Conservation (phyloP, 2,329 filamentous ascomycete species). For the Albophoma yamanashiensis region DNA sequence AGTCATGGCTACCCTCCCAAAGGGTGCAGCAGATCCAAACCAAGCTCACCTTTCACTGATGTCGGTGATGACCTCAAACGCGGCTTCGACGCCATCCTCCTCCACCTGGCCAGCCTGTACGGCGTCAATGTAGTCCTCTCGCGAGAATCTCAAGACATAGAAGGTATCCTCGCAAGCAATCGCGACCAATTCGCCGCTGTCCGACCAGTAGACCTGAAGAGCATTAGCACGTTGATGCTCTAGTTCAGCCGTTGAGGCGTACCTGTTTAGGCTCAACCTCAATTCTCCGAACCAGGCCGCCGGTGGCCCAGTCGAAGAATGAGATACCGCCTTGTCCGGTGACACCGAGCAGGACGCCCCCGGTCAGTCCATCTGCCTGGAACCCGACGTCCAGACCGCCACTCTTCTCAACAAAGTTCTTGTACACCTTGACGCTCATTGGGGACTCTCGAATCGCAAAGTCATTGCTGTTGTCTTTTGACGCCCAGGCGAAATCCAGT, state of each 20-base stretch:
- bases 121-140: slow-evolving; percentile 78
- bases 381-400: slow-evolving; percentile 90
- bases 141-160: slow-evolving; percentile 85
- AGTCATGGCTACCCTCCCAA: slow-evolving; percentile 5
- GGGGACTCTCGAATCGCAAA: slow-evolving; percentile 93
- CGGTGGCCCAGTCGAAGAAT: slow-evolving; percentile 92
- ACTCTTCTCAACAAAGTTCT: slow-evolving; percentile 89
- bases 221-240: slow-evolving; percentile 1
- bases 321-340: slow-evolving; percentile 91
- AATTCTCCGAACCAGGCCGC: slow-evolving; percentile 81
- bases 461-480: slow-evolving; percentile 96
- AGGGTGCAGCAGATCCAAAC: neutral
- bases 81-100: slow-evolving; percentile 84
- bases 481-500: slow-evolving; percentile 92
- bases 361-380: slow-evolving; percentile 82
- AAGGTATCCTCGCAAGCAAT: slow-evolving; percentile 92
- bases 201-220: slow-evolving; percentile 83
- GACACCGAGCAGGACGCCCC: slow-evolving; percentile 83
- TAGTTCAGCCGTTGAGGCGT: slow-evolving; percentile 1
- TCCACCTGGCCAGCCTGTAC: slow-evolving; percentile 75
- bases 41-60: slow-evolving; percentile 68
- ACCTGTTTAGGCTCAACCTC: slow-evolving; percentile 58
- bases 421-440: slow-evolving; percentile 93
- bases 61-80: slow-evolving; percentile 93
- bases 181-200: slow-evolving; percentile 85